Evolutionary conservation across 2,329 filamentous ascomycete genomes (phyloP).

Genomic region (Aspergillus hortae): DNA sequence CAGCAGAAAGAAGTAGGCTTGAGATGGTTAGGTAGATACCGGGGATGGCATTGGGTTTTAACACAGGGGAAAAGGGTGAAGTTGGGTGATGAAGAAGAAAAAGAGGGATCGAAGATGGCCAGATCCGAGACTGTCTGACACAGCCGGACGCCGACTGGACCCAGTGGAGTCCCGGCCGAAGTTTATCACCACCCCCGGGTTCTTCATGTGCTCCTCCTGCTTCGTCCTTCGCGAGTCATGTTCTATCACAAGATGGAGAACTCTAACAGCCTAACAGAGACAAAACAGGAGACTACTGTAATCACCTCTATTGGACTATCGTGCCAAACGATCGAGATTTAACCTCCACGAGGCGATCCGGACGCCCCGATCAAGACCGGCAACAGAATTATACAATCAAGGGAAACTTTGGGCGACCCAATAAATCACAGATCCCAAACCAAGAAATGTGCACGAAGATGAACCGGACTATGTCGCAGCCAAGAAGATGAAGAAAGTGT

Average conservation of each 20-base stretch:
- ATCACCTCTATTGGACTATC: neutral
- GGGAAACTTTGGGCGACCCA: neutral
- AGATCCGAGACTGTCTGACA: neutral
- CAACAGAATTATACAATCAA: neutral
- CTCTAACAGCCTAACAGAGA: neutral
- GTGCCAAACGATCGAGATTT: neutral
- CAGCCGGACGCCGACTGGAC: constrained; percentile 1
- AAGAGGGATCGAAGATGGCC: neutral
- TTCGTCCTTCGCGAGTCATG: neutral
- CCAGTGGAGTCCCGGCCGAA: constrained; percentile 11
- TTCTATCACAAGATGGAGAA: neutral
- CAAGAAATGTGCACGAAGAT: neutral
- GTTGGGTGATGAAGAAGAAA: neutral
- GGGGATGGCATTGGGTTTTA: constrained; percentile 1
- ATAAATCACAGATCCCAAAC: neutral
- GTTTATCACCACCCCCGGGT: constrained; percentile 2
- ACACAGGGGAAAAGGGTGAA: neutral
- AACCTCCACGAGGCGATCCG: neutral
- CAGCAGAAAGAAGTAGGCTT: constrained; percentile 5
- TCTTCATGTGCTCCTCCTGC: neutral
- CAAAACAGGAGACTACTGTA: neutral
- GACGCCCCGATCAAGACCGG: neutral
- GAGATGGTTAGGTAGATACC: neutral
- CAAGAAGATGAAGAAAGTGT: neutral
- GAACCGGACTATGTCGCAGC: neutral